Evolutionary conservation across 1,284 basidiomycete species (phyloP).

Genomic region (Cerioporus squamosus): DNA sequence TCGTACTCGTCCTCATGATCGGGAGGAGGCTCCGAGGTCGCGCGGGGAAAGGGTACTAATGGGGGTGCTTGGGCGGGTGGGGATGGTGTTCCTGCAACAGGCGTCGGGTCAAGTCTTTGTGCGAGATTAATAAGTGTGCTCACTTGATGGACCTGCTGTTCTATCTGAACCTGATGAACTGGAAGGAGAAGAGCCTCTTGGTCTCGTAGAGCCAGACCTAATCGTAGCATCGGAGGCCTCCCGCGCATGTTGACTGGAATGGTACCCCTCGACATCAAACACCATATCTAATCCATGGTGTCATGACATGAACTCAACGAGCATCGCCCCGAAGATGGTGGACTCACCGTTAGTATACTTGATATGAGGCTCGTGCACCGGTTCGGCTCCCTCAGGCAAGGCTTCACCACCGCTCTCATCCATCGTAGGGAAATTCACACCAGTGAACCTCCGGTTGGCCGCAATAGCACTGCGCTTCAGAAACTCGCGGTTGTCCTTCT

Average conservation of each 20-base stretch:
- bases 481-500: conserved; percentile 24
- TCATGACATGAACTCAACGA: not conserved
- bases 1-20: conserved; percentile 34
- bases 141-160: conserved; percentile 30
- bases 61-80: conserved; percentile 20
- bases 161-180: conserved; percentile 17
- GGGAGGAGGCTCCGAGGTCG: conserved; percentile 63
- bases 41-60: conserved; percentile 47
- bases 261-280: conserved; percentile 71
- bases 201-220: conserved; percentile 24
- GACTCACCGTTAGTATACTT: conserved; percentile 69
- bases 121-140: not conserved
- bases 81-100: conserved; percentile 19
- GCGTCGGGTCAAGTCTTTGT: not conserved
- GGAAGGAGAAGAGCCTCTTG: conserved; percentile 25
- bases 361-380: conserved; percentile 64
- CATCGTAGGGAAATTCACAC: conserved; percentile 10
- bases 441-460: conserved; percentile 24
- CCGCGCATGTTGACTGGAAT: conserved; percentile 49
- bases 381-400: conserved; percentile 49
- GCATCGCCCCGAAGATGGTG: conserved; percentile 27
- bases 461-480: conserved; percentile 32
- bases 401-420: conserved; percentile 52
- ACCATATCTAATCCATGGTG: conserved; percentile 52
- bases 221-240: conserved; percentile 45